Base-by-base conservation (phyloP, 2,329 filamentous ascomycete genomes). In the Claviceps pazoutovae region DNA sequence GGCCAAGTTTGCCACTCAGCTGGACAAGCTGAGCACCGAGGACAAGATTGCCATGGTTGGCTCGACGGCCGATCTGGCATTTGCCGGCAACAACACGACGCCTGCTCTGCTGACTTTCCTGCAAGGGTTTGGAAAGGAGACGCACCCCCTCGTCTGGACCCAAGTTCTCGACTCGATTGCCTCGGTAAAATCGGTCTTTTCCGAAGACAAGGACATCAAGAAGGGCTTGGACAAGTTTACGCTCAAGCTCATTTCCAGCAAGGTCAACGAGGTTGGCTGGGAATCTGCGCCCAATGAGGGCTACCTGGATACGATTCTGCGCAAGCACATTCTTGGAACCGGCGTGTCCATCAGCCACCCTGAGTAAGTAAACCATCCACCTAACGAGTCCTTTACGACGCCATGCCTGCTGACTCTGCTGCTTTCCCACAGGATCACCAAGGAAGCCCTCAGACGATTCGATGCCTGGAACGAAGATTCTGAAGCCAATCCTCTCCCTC, bases 11-110 rank as follows among this genome's bases (percentile, higher is more conserved):
- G 86, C 87, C 53, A 78, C 81, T 50, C 82, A 87, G 59, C 82
- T 89, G 16, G 76, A 86, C 58, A 82, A 82, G 58, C 76, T 98
- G 23, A 86, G 77, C 56, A 82, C 85, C 5, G 82, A 91, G 64
- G 93, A 98, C 71, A 95, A 93, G 73, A 95, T 97, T 60, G 88
- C 88, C 42, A 80, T 96, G 50, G 80, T 96, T 54, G 89, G 88
- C 55, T 94, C 95, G 61, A 88, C 91, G 19, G 86, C 86, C 46
- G 89, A 93, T 49, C 78, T 97, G 57, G 89, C 93, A 39, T 82
- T 94, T 55, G 86, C 93, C 53, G 93, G 93, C 21, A 81, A 93
- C 63, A 84, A 85, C 48, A 87, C 81, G 4, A 95, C 90, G 0
- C 74, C 88, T 23, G 86, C 86, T 8, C 75, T 98, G 13, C 73